Evolutionary conservation across 495 filamentous ascomycete species (phyloP), one percentile per base, ranked within the genome.

Genomic region (Neurospora terricola): DNA sequence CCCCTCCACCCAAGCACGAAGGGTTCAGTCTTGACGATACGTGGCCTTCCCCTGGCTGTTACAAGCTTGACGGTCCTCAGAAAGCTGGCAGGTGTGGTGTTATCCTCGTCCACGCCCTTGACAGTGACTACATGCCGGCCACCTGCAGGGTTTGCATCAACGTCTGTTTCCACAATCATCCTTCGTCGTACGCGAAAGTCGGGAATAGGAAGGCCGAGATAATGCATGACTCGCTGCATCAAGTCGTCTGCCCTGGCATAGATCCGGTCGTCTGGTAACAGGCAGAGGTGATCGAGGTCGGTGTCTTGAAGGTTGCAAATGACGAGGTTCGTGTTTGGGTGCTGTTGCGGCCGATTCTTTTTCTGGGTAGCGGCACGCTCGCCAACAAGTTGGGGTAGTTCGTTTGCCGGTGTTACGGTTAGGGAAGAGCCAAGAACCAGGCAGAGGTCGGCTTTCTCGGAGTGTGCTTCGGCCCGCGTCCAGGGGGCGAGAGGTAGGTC

Each of bases 251-350:
- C 73, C 72, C 74, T 80, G 1, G 80, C 74, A 66, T 77, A 79
- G 1, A 83, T 73, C 5, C 83, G 76, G 69, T 82, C 8, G 16
- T 77, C 72, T 2, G 78, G 74, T 18, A 81, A 70, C 23, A 14
- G 23, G 48, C 48, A 59, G 5, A 59, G 48, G 10, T 71, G 38
- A 59, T 86, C 84, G 23, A 84, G 42, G 1, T 82, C 83, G 23
- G 84, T 86, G 1, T 77, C 76, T 72, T 86, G 84, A 34, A 86
- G 75, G 43, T 87, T 85, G 70, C 83, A 85, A 43, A 86, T 84
- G 6, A 71, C 83, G 69, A 85, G 79, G 34, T 77, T 81, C 0
- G 74, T 79, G 2, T 43, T 72, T 5, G 2, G 5, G 2, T 23
- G 2, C 45, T 54, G 5, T 10, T 1, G 27, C 10, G 1, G 21